Base-by-base conservation (phyloP, 192 early-diverging fungal genomes). In the Backusella tuberculispora region DNA sequence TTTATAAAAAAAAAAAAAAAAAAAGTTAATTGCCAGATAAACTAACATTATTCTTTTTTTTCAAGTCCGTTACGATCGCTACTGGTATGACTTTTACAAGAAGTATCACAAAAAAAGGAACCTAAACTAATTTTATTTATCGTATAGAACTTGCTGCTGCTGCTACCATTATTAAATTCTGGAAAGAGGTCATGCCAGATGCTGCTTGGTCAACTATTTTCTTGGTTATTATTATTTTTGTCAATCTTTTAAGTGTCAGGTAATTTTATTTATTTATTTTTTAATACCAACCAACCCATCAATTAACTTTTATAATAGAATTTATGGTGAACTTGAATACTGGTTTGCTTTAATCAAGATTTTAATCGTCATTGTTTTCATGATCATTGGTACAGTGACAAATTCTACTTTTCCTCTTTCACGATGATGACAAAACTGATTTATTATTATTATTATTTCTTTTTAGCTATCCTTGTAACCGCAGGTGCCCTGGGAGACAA, bases 251-350 rank as follows among this genome's bases (percentile, higher is more conserved):
- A 87, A 70, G 83, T 80, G 72, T 88, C 88, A 60, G 43, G 43
- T 70, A 48, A 48, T 48, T 12, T 15, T 15, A 0, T 15, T 3
- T 48, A 1, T 34, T 34, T 38, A 4, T 66, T 4, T 34, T 13
- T 17, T 17, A 47, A 47, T 10, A 47, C 46, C 26, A 17, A 17
- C 64, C 13, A 65, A 65, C 5, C 17, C 14, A 17, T 38, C 38
- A 6, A 14, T 34, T 34, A 34, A 34, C 29, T 34, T 34, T 34
- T 34, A 34, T 48, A 1, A 65, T 41, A 66, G 93, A 60, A 89
- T 91, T 21, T 98, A 94, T 85, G 96, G 95, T 75, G 96, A 98
- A 81, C 76, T 89, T 6, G 96, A 98, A 83, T 96, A 93, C 75
- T 89, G 89, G 89, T 83, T 96, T 53, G 84, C 89, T 14, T 47